Conservation (phyloP, 352 stramenopile genomes). For the Phytophthora sp. region DNA sequence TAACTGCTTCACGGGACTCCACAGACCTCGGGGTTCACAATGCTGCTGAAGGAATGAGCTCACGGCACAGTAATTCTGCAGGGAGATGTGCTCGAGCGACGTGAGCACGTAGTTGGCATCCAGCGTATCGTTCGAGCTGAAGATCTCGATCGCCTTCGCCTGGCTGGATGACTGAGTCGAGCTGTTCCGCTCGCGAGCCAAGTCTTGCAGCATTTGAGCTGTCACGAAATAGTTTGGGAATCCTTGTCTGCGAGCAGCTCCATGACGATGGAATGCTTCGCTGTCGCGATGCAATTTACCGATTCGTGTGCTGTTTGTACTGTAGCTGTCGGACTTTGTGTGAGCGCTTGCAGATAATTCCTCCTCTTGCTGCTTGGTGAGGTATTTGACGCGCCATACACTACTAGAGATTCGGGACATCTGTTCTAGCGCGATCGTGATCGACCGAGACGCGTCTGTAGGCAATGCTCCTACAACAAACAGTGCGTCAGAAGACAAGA, state of each 20-base stretch:
- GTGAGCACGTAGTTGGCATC: slow-evolving; percentile 79
- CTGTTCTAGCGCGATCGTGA: slow-evolving; percentile 39
- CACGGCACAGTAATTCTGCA: slow-evolving; percentile 63
- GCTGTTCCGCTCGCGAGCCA: slow-evolving; percentile 29
- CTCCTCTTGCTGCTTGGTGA: slow-evolving; percentile 10
- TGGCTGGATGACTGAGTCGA: slow-evolving; percentile 38
- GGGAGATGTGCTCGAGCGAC: slow-evolving; percentile 46
- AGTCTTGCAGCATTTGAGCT: slow-evolving; percentile 22
- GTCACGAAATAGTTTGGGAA: slow-evolving; percentile 64
- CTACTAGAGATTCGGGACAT: slow-evolving; percentile 46
- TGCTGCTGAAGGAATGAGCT: slow-evolving; percentile 41
- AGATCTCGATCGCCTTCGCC: slow-evolving; percentile 49
- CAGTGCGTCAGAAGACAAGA: slow-evolving; percentile 40
- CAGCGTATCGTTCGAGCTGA: slow-evolving; percentile 59
- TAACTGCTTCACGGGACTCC: slow-evolving; percentile 50
- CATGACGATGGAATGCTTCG: slow-evolving; percentile 59
- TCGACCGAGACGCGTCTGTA: slow-evolving; percentile 17
- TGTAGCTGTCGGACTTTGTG: background rate
- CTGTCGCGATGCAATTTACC: slow-evolving; percentile 64
- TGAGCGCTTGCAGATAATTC: slow-evolving; percentile 1
- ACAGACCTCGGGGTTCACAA: slow-evolving; percentile 36
- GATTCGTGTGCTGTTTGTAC: slow-evolving; percentile 15
- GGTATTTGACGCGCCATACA: slow-evolving; percentile 44
- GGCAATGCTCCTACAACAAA: slow-evolving; percentile 33
- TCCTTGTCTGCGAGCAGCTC: slow-evolving; percentile 53